These are phyloP conservation scores for Ottelia alismoides DNA, from an alignment of 106 monocot genomes.

Conservation along the genomic window DNA sequence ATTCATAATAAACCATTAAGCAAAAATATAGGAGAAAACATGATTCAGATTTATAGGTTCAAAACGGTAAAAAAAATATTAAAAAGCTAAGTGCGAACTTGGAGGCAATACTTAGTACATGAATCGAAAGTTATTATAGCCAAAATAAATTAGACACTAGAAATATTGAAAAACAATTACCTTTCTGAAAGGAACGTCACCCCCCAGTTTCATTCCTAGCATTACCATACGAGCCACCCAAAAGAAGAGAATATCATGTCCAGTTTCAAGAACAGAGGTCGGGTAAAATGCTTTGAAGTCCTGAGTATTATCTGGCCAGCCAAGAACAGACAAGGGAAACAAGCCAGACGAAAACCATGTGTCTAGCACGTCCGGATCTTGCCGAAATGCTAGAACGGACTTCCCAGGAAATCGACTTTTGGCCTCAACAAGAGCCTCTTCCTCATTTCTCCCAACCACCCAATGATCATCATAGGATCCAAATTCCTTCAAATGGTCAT, in stretches of 20 bases:
- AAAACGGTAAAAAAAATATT: no score
- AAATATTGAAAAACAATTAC: constrained; percentile 22
- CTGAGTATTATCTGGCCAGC: constrained; percentile 82
- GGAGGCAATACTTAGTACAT: no score
- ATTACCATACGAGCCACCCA: constrained; percentile 99
- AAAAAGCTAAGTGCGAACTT: no score
- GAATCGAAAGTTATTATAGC: no score
- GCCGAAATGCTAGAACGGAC: constrained; percentile 37
- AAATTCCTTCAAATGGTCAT: constrained; percentile 53
- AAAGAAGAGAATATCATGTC: constrained; percentile 94
- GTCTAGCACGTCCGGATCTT: constrained; percentile 98
- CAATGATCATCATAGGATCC: constrained; percentile 80
- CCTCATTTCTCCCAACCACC: constrained; percentile 82
- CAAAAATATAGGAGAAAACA: no score
- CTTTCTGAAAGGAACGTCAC: constrained; percentile 94
- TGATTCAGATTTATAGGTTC: no score
- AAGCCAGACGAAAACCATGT: constrained; percentile 98
- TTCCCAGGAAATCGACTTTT: constrained; percentile 41
- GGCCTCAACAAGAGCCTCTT: constrained; percentile 56
- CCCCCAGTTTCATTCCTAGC: constrained; percentile 95
- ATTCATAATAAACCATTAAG: no score
- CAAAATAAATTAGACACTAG: no score
- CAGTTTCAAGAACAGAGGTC: constrained; percentile 93
- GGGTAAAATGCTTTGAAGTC: constrained; percentile 86
- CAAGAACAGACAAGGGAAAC: constrained; percentile 85